These are phyloP conservation scores for Castanea crenata DNA, from an alignment of 306 rosid genomes.

Conservation along the genomic window DNA sequence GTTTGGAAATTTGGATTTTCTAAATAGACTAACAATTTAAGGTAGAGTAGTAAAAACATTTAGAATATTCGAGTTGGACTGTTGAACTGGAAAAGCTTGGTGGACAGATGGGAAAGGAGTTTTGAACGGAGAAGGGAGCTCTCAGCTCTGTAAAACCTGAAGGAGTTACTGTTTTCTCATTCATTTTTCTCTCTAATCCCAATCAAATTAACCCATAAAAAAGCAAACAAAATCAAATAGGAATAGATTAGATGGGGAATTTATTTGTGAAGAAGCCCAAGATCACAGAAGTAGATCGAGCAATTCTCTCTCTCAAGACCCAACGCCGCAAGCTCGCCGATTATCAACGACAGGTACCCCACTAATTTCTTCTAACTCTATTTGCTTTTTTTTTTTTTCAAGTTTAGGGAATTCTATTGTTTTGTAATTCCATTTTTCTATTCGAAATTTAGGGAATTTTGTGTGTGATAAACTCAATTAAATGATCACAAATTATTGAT, in stretches of 20 bases:
- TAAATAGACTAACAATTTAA: neutral
- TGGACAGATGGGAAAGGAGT: too few relatives aligned
- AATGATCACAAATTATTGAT: neutral
- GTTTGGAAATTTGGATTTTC: too few relatives aligned
- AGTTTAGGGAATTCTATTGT: neutral
- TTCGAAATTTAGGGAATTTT: neutral
- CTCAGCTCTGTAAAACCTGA: too few relatives aligned
- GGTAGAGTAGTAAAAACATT: too few relatives aligned
- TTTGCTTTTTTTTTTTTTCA: neutral
- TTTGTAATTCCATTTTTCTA: neutral
- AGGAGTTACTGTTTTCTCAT: neutral
- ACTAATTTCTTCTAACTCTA: neutral
- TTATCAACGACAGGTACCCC: slow-evolving; percentile 80
- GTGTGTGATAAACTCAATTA: neutral
- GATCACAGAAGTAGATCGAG: slow-evolving; percentile 93
- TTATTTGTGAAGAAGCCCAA: slow-evolving; percentile 91
- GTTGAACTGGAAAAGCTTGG: too few relatives aligned
- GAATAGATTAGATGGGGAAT: slow-evolving; percentile 64
- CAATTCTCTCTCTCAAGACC: slow-evolving; percentile 91
- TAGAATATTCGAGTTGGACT: too few relatives aligned
- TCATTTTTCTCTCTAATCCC: neutral
- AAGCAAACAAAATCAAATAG: neutral
- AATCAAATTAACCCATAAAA: too few relatives aligned
- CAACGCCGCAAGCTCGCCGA: slow-evolving; percentile 94
- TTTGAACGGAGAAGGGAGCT: too few relatives aligned